phyloP scores from a whole-genome alignment of 192 early-diverging fungal species.

The Rhizoclosmatium globosum region DNA sequence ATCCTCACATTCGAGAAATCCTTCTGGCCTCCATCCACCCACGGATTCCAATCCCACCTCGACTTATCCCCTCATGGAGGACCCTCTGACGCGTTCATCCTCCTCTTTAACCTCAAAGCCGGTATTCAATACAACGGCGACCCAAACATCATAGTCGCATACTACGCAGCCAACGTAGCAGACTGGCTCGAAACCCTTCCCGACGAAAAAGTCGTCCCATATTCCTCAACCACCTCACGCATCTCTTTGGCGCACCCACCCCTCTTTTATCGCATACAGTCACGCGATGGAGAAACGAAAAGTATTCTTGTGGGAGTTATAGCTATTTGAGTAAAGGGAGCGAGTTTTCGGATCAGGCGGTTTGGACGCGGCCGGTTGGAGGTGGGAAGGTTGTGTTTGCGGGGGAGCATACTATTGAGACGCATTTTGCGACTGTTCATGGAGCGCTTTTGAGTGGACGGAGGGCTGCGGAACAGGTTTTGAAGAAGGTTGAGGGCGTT shows the following conservation, averaged over 20 bases:
- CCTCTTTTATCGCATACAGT: background rate
- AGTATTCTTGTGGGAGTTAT: slow-evolving; percentile 5
- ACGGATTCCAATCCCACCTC: background rate
- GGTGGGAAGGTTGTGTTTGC: slow-evolving; percentile 12
- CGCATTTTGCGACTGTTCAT: slow-evolving; percentile 17
- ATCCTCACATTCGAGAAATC: slow-evolving; percentile 3
- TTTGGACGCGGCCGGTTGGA: background rate
- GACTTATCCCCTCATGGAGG: background rate
- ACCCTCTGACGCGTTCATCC: background rate
- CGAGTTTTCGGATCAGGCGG: background rate
- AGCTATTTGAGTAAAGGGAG: background rate
- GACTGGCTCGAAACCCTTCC: background rate
- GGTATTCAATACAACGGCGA: background rate
- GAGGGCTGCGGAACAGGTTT: background rate
- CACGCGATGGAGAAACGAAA: background rate
- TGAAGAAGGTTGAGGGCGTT: too few species aligned
- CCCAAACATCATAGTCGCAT: background rate
- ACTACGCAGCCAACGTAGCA: background rate
- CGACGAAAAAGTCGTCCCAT: background rate
- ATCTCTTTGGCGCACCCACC: background rate
- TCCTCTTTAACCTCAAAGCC: background rate
- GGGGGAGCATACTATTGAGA: slow-evolving; percentile 1
- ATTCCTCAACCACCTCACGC: background rate
- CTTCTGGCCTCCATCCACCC: background rate
- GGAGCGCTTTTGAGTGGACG: slow-evolving; percentile 13